Evolutionary conservation across 108 stramenopile species (phyloP).

Genomic region (Skeletonema menzelii): DNA sequence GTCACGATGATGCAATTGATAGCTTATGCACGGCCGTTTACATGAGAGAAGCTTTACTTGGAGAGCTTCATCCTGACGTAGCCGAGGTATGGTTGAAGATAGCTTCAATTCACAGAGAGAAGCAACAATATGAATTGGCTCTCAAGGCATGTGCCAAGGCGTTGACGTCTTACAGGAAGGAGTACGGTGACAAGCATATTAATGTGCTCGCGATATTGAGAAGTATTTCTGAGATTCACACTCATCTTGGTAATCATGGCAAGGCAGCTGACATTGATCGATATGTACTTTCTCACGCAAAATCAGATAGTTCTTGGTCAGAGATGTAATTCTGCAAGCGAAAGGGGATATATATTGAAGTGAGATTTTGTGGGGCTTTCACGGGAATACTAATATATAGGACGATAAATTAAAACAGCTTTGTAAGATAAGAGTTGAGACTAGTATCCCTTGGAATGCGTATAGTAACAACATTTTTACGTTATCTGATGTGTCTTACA

Average conservation of each 20-base stretch:
- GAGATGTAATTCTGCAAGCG: background rate
- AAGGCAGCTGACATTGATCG: conserved; percentile 41
- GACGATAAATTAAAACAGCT: no score
- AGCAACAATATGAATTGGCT: conserved; percentile 34
- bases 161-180: conserved; percentile 41
- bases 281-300: conserved; percentile 30
- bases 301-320: no score
- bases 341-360: background rate
- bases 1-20: conserved; percentile 45
- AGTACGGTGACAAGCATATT: conserved; percentile 37
- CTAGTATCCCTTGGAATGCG: background rate
- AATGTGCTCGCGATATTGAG: conserved; percentile 35
- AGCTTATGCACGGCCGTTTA: conserved; percentile 48
- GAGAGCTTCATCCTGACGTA: conserved; percentile 36
- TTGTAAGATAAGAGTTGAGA: background rate
- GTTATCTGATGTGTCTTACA: background rate
- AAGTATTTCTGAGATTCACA: conserved; percentile 34
- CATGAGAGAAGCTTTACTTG: conserved; percentile 53
- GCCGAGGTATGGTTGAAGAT: conserved; percentile 45
- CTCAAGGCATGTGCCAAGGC: conserved; percentile 44
- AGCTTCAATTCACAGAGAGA: conserved; percentile 25
- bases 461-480: background rate
- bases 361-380: conserved; percentile 1
- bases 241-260: conserved; percentile 34
- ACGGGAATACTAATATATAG: background rate